Conservation (phyloP, 73 alveolate genomes). For the Paramecium octaurelia region DNA sequence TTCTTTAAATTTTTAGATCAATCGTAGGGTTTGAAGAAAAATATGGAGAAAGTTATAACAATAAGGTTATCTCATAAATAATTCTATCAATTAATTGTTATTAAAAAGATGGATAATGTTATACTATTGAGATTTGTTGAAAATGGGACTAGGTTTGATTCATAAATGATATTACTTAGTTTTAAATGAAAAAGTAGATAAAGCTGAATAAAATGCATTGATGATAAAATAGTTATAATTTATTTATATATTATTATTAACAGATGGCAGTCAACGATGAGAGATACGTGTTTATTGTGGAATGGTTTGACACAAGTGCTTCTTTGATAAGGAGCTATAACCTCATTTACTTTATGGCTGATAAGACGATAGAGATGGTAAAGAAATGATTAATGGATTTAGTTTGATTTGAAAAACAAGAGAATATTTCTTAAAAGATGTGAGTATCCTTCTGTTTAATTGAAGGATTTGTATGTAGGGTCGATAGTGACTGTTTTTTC, state of each 20-base stretch:
- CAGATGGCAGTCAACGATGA: conserved; percentile 67
- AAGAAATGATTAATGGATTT: background rate
- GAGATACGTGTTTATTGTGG: conserved; percentile 89
- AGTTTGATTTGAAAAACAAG: conserved; percentile 90
- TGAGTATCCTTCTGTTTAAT: conserved; percentile 76
- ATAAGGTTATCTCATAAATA: too few species aligned
- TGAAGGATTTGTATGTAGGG: conserved; percentile 87
- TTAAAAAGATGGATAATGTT: too few species aligned
- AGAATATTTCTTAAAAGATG: conserved; percentile 88
- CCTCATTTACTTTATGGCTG: conserved; percentile 86
- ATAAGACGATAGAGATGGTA: conserved; percentile 94
- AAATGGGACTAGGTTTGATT: too few species aligned
- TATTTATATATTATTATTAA: background rate
- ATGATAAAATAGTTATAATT: background rate
- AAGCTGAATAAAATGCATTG: background rate
- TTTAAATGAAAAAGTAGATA: background rate
- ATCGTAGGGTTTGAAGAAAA: too few species aligned
- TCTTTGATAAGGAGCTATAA: conserved; percentile 82
- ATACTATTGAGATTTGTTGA: too few species aligned
- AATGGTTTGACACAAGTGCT: conserved; percentile 92
- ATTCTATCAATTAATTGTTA: too few species aligned
- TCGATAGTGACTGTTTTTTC: conserved; percentile 89
- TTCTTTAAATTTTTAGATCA: too few species aligned
- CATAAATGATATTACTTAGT: background rate
- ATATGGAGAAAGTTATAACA: too few species aligned